Percentiles rank a stretch among this genome's conserved stretches.
Evolutionary conservation across 2,329 filamentous ascomycete species (phyloP).

Genomic region (Periconia digitata): DNA sequence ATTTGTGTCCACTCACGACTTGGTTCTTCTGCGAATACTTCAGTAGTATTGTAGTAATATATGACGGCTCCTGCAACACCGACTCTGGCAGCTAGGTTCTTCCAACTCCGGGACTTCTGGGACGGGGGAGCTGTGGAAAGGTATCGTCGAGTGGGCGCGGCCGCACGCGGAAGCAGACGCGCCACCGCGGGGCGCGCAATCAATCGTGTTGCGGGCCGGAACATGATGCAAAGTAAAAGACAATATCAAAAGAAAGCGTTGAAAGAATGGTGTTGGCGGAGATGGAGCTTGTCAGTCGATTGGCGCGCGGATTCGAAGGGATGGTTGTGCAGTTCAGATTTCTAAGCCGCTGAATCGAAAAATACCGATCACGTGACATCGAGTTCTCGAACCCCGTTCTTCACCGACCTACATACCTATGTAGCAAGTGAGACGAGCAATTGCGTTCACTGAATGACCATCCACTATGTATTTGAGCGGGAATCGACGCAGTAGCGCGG

Average conservation of each 20-base stretch:
- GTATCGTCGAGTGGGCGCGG: constrained; percentile 48
- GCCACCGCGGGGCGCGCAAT: constrained; percentile 36
- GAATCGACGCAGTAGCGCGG: too few relatives aligned
- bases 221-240: constrained; percentile 48
- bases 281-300: neutral
- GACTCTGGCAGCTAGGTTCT: constrained; percentile 72
- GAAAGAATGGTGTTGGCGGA: neutral
- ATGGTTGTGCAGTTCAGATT: neutral
- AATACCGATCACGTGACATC: too few relatives aligned
- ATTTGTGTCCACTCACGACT: constrained; percentile 58
- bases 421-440: too few relatives aligned
- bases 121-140: constrained; percentile 62
- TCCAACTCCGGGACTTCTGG: constrained; percentile 77
- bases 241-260: constrained; percentile 1
- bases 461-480: too few relatives aligned
- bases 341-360: neutral
- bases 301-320: too few relatives aligned
- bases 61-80: constrained; percentile 73
- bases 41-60: constrained; percentile 94
- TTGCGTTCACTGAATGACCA: too few relatives aligned
- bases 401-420: too few relatives aligned
- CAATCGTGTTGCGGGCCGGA: constrained; percentile 53
- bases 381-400: too few relatives aligned
- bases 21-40: constrained; percentile 81
- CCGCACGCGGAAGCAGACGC: constrained; percentile 43